Base-by-base conservation (phyloP, 2,329 filamentous ascomycete species). In the Allantophomopsis lycopodina region DNA sequence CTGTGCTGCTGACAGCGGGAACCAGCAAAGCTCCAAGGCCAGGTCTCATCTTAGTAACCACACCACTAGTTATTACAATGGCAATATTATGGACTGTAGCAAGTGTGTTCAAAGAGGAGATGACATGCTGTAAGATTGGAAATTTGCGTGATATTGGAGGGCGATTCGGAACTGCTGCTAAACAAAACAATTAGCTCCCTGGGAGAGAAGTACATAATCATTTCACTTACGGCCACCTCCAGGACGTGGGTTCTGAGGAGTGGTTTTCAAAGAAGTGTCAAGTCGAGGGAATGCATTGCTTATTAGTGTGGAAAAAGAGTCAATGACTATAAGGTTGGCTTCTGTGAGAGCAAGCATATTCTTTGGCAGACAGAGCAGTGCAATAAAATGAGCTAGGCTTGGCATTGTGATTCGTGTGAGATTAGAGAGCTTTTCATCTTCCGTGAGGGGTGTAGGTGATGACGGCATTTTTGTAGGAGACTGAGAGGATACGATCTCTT, bases 61-160 rank as follows among this genome's bases (percentile, higher is more conserved):
- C 85, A 55, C 93, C 87, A 31, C 79, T 86, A 37, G 87, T 68
- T 15, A 91, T 57, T 2, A 94, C 64, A 33, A 94, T 66, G 17
- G 85, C 82, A 39, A 88, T 67, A 50, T 83, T 72, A 46, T 75
- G 72, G 21, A 79, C 72, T 10, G 80, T 76, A 4, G 88, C 85
- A 10, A 94, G 68, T 50, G 80, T 88, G 44, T 80, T 73, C 10
- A 95, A 61, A 4, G 79, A 73, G 42, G 73, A 77, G 43, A 85
- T 74, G 20, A 94, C 68, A 42, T 65, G 67, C 49, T 78, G 72
- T 6, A 79, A 59, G 17, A 53, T 49, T 14, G 50, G 44, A 39
- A 51, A 50, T 39, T 55, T 40, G 64, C 66, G 51, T 69, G 71
- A 11, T 12, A 53, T 54, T 1, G 44, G 40, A 17, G 41, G 47